Evolutionary conservation across 768 basidiomycete species (phyloP), one percentile per base, ranked within the genome.

Genomic region (Russula dissimulans): DNA sequence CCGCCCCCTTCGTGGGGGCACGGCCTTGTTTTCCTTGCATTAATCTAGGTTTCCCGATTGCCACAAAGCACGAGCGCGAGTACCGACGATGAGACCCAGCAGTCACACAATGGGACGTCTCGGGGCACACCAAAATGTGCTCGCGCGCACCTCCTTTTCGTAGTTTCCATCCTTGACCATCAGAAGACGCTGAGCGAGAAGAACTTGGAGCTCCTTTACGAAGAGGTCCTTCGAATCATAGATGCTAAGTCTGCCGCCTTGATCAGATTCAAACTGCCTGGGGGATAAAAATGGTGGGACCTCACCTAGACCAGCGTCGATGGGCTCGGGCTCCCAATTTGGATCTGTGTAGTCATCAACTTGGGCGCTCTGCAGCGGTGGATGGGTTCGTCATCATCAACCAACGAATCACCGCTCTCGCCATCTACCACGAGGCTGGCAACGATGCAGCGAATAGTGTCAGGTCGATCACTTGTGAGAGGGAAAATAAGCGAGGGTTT

Each of bases 221-320:
- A 99, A 97, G 9, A 97, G 81, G 65, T 97, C 97, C 69, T 93
- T 90, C 2, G 95, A 95, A 69, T 97, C 94, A 67, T 97, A 98
- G 65, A 98, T 98, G 70, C 90, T 93, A 97, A 99, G 65, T 94
- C 95, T 94, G 72, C n/a, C 43, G 46, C 31, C 26, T 12, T 36
- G 18, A 36, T 57, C 29, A 61, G 12, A 8, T 14, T 45, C 18
- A 32, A 18, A 26, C 32, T 7, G 9, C 14, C 12, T 12, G 15
- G 6, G 7, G 22, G 22, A 26, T 26, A 36, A 8, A 31, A 3
- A 18, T 48, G 47, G 43, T 5, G 22, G 2, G 17, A 26, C 69
- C 77, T 59, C 64, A 95, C 94, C 89, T 57, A 92, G 91, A 0
- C 95, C 97, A 36, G 97, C 97, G 71, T 99, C 97, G 56, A 95